Evolutionary conservation across 1,139 yeast genomes (phyloP).

Genomic region (Kodamaea alishanica): DNA sequence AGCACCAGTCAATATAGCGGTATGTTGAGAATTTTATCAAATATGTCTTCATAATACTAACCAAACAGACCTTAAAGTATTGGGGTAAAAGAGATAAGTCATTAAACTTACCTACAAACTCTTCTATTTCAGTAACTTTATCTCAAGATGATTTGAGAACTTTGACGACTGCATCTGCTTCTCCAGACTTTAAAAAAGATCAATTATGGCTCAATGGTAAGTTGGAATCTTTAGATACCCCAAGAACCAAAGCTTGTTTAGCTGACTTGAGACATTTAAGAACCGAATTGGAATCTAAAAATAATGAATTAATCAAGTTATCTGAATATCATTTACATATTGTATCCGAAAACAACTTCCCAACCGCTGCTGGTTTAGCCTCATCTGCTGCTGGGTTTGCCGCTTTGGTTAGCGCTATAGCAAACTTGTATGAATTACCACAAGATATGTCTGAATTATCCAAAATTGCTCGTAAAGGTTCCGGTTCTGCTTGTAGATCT

Average conservation of each 20-base stretch:
- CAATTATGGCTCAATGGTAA: conserved; percentile 79
- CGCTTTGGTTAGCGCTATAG: conserved; percentile 84
- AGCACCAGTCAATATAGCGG: conserved; percentile 97
- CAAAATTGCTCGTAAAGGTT: conserved; percentile 93
- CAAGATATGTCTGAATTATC: conserved; percentile 80
- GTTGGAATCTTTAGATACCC: conserved; percentile 60
- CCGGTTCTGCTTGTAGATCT: conserved; percentile 97
- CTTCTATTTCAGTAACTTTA: conserved; percentile 90
- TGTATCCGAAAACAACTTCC: conserved; percentile 93
- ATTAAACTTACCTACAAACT: conserved; percentile 89
- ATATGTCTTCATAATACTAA: neutral
- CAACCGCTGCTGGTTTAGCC: conserved; percentile 98
- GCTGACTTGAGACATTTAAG: conserved; percentile 71
- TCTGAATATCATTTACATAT: conserved; percentile 69
- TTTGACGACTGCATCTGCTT: conserved; percentile 79
- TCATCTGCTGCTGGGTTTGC: conserved; percentile 99
- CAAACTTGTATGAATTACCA: conserved; percentile 76
- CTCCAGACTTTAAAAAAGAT: conserved; percentile 56
- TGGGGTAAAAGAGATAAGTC: conserved; percentile 96
- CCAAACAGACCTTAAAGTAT: conserved; percentile 72
- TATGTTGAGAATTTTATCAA: conserved; percentile 31
- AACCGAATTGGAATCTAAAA: conserved; percentile 46
- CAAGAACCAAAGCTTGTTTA: conserved; percentile 78
- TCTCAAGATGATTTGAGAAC: conserved; percentile 89
- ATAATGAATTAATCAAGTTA: conserved; percentile 54